Conservation (phyloP, 768 basidiomycete genomes). For the Wakefieldia striispora region DNA sequence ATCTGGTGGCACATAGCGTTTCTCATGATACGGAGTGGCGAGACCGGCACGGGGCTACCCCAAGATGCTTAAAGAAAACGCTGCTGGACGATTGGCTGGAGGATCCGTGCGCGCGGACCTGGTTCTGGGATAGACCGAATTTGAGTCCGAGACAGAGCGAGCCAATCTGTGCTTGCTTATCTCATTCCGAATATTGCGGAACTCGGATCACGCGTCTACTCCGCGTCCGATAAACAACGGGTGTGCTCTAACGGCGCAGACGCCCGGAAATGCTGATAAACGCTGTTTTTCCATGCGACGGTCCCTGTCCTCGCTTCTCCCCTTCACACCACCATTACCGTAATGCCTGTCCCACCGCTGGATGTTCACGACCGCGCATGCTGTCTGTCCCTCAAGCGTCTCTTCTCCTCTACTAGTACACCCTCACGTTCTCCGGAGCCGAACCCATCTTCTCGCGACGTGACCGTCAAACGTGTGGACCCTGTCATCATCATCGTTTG, state of each 20-base stretch:
- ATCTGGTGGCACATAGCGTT: constrained; percentile 6
- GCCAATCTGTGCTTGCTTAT: constrained; percentile 15
- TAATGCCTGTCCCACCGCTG: constrained; percentile 26
- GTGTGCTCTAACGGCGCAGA: constrained; percentile 10
- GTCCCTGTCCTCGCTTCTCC: constrained; percentile 2
- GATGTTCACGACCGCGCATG: constrained; percentile 21
- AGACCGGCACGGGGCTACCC: background rate
- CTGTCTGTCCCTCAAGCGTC: constrained; percentile 22
- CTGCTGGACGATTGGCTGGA: too few species aligned
- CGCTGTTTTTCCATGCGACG: constrained; percentile 20
- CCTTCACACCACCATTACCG: constrained; percentile 1
- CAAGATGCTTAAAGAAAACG: too few species aligned
- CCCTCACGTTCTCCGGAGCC: background rate
- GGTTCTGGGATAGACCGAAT: too few species aligned
- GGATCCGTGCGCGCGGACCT: too few species aligned
- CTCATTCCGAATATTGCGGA: constrained; percentile 29
- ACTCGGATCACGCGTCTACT: constrained; percentile 26
- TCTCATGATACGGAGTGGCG: constrained; percentile 11
- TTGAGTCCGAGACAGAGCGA: background rate
- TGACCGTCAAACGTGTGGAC: constrained; percentile 5
- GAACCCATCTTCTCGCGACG: background rate
- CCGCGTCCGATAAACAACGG: constrained; percentile 14
- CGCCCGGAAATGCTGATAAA: constrained; percentile 32
- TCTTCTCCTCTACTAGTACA: constrained; percentile 13
- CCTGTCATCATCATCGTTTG: constrained; percentile 9